Base-by-base conservation (phyloP, 306 rosid species). In the Acacia acuminata region DNA sequence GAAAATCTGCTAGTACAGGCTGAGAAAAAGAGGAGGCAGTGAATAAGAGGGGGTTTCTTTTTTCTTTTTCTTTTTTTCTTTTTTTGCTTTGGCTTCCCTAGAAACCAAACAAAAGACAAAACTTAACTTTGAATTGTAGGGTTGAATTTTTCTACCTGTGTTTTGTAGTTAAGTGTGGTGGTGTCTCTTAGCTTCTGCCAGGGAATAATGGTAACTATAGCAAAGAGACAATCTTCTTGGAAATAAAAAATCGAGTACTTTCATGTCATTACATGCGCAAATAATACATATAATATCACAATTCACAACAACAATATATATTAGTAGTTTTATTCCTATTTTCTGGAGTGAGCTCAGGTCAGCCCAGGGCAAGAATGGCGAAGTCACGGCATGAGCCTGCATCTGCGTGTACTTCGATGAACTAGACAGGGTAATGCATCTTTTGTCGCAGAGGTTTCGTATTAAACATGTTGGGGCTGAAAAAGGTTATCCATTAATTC, bases 21-120 rank as follows among this genome's bases (percentile, higher is more conserved):
- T 72, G 79, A 44, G 81, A 71, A 82, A 82, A 47, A 83, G 83
- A 75, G 51, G 38, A 24, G 68, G 58, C 64, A 79, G 71, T 75
- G 51, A 84, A 83, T 70, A 85, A 79, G 79, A 78, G 75, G 75
- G 75, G 53, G 19, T 65, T 77, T 83, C 66, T 81, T 48, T 48
- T 77, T 76, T 51, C n/a, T n/a, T 40, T 40, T 40, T 5, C 0
- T 7, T 8, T 56, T 10, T n/a, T 56, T 56, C 7, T 0, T 10
- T 16, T 51, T 51, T 51, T 17, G 0, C 5, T 22, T 10, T 58
- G 10, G 65, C 65, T 10, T 70, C 50, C 64, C 73, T 60, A 38
- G 90, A 84, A 82, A 73, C 79, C 87, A 90, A 90, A 85, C 89
- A 79, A 90, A 78, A 55, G 98, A 95, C 96, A 93, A 91, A 86